Base-by-base conservation (phyloP, 163 green algal species). In the Scenedesmus sp. region DNA sequence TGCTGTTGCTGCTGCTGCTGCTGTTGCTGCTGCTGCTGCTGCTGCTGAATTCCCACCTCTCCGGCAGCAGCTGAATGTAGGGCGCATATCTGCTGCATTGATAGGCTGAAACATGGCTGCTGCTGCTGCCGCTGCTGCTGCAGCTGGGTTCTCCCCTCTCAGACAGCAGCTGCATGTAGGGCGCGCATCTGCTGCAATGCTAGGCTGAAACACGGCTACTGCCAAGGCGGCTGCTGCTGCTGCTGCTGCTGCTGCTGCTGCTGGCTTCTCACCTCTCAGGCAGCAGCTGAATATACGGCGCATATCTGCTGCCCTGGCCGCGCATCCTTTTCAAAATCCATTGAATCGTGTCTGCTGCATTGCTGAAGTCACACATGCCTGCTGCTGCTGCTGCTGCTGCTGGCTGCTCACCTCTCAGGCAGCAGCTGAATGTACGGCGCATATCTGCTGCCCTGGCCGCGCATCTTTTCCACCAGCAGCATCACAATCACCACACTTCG, bases 391-490 rank as follows among this genome's bases (percentile, higher is more conserved):
- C 26, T 55, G 59, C 84, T 70, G n/a, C 15, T 54, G 55, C 57
- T 15, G 20, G 46, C 8, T 5, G 54, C 74, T 5, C 86, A 93
- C 86, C 64, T 86, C 52, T 70, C 34, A 10, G 79, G 91, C 67
- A 93, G 86, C 55, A 86, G 73, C 15, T 89, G 79, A 12, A 92
- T 79, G 60, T 77, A 89, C 0, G 86, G 81, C 8, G 79, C 91
- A 46, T 89, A 91, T 70, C 62, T 89, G 81, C 81, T 89, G 6
- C 70, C 57, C 4, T 12, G 2, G 8, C 57, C 87, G 9, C 57
- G 59, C 87, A 92, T 57, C 46, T 83, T 84, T 60, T 98, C 96
- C 52, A 98, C 82, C 67, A 96, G 74, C 73, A 98, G 93, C 86
- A 95, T 94, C 84, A 97, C 59, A 34, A 98, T 95, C 2, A 98